phyloP scores from a whole-genome alignment of 2,329 filamentous ascomycete genomes.

The Fusarium tupiense region DNA sequence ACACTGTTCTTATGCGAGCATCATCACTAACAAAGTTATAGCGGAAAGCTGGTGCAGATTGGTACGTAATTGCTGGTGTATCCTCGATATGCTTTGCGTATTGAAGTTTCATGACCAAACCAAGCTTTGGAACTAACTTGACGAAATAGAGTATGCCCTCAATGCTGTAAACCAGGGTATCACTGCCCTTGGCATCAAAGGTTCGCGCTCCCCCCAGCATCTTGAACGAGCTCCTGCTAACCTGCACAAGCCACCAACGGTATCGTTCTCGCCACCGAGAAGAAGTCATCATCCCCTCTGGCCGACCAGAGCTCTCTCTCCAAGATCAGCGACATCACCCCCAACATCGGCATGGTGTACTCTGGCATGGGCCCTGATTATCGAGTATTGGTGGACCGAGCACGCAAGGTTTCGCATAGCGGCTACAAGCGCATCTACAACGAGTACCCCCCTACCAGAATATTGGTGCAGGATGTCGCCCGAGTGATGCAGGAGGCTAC shows the following conservation, averaged over 20 bases:
- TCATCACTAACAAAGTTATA: conserved; percentile 61
- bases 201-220: conserved; percentile 57
- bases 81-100: background rate
- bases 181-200: conserved; percentile 98
- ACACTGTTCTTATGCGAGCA: conserved; percentile 37
- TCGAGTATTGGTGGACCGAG: conserved; percentile 95
- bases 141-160: conserved; percentile 87
- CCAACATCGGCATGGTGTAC: conserved; percentile 99
- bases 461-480: conserved; percentile 98
- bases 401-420: conserved; percentile 97
- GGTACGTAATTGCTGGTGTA: conserved; percentile 57
- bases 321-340: conserved; percentile 97
- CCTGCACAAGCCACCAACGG: conserved; percentile 84
- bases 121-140: conserved; percentile 25
- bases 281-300: conserved; percentile 98
- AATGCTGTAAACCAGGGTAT: conserved; percentile 99
- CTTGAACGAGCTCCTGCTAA: conserved; percentile 31
- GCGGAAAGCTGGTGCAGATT: conserved; percentile 99
- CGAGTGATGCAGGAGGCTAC: conserved; percentile 99
- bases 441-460: conserved; percentile 98
- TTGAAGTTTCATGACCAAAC: background rate
- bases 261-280: conserved; percentile 98
- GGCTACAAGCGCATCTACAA: conserved; percentile 99
- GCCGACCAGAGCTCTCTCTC: conserved; percentile 94
- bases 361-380: conserved; percentile 99